Evolutionary conservation across 108 stramenopile genomes (phyloP), one percentile per base, ranked within the genome.

Genomic region (Nitzschia putrida): DNA sequence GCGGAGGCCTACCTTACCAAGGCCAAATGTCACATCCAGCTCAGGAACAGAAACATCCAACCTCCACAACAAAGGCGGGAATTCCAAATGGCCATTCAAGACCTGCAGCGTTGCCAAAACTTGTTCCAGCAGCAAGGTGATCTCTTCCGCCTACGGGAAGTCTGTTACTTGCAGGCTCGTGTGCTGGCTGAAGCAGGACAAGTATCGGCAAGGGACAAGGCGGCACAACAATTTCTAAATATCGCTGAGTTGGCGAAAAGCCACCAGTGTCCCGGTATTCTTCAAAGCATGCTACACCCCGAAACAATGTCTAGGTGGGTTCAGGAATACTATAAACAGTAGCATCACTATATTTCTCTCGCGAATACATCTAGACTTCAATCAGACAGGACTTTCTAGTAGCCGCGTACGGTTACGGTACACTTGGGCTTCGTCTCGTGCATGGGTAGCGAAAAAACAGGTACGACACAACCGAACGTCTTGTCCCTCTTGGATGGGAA

Each of bases 1-100:
- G 91, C 77, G 0, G 88, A 95, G 49, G 91, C 90, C 49, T 88
- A 61, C 53, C 65, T 91, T 64, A 91, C 90, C 37, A 68, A 90
- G 24, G 83, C 88, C 7, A 90, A 89, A 51, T 85, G 86, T 43
- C 51, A 85, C 49, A 64, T 95, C 22, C 76, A 81, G 61, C 44
- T 73, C 14, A 34, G 29, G 1, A 3, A 1, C 29, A 34, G 29
- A 79, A 83, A 34, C 4, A 4, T 34, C 4, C 29, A 34, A 34
- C 29, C 29, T 4, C 29, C 1, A 34, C 29, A 34, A 4, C 29
- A 34, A 34, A 34, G 29, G 4, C 29, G 29, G 4, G 29, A 34
- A 34, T 3, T 34, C 2, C 47, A 53, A 20, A 50, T 18, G 13
- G 69, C 66, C 0, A 21, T 77, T 22, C 18, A 34, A 22, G 72